phyloP scores from a whole-genome alignment of 805 yeast species.

The Saccharomycopsis fodiens region DNA sequence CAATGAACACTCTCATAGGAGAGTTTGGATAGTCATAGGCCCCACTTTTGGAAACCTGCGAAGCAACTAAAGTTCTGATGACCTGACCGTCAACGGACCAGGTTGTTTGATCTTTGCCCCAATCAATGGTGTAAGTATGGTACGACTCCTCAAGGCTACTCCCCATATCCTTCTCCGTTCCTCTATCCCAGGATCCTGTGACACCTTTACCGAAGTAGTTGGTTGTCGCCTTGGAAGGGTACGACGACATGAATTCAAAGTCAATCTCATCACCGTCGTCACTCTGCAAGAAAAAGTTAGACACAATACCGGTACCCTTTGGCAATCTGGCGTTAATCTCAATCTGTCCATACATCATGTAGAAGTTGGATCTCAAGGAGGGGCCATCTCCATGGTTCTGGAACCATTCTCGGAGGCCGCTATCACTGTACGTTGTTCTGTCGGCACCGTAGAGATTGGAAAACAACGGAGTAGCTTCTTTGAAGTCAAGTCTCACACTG shows the following conservation, averaged over 20 bases:
- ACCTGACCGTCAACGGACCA: constrained; percentile 55
- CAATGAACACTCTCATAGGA: constrained; percentile 45
- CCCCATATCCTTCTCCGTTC: constrained; percentile 40
- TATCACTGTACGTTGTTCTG: constrained; percentile 36
- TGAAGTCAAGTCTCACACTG: constrained; percentile 38
- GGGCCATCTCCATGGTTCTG: constrained; percentile 54
- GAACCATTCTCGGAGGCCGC: constrained; percentile 57
- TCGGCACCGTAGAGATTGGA: constrained; percentile 30
- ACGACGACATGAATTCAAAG: constrained; percentile 63
- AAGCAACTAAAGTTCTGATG: constrained; percentile 46
- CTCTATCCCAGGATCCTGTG: constrained; percentile 50
- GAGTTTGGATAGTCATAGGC: constrained; percentile 55
- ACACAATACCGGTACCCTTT: constrained; percentile 53
- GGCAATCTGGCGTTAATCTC: constrained; percentile 54
- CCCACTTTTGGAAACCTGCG: constrained; percentile 32
- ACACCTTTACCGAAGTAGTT: constrained; percentile 55
- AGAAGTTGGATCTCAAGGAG: constrained; percentile 51
- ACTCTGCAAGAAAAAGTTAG: constrained; percentile 53
- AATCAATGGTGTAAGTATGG: constrained; percentile 61
- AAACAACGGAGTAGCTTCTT: constrained; percentile 17
- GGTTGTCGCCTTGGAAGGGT: constrained; percentile 47
- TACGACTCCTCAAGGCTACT: constrained; percentile 27
- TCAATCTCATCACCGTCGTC: constrained; percentile 72
- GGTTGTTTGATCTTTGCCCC: constrained; percentile 45
- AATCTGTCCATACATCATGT: constrained; percentile 65